A percentile compares a stretch with the other conserved stretches of the same genome.
phyloP scores from a whole-genome alignment of 2,329 filamentous ascomycete species.

The Aspergillus sp. region DNA sequence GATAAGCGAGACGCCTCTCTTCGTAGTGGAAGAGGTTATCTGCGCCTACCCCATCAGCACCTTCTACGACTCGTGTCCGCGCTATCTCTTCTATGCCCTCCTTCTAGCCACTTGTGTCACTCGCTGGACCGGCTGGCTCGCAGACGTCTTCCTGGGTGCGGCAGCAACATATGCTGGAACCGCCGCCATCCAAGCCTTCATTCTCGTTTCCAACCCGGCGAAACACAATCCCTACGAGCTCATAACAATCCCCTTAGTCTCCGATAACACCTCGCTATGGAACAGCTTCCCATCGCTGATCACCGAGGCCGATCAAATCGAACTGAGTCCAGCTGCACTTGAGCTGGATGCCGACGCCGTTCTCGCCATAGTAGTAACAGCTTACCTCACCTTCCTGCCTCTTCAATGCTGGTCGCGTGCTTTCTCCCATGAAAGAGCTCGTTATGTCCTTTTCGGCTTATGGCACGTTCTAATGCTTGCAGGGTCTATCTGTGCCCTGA shows the following conservation, averaged over 20 bases:
- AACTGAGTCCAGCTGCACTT: constrained; percentile 31
- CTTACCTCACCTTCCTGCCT: constrained; percentile 37
- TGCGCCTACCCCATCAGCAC: constrained; percentile 39
- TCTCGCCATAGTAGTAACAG: constrained; percentile 37
- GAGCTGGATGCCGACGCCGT: constrained; percentile 38
- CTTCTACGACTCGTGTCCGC: constrained; percentile 35
- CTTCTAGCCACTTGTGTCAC: constrained; percentile 31
- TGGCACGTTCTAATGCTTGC: constrained; percentile 38
- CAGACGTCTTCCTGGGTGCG: constrained; percentile 35
- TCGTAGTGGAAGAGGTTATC: constrained; percentile 33
- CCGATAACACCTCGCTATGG: constrained; percentile 17
- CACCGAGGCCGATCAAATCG: constrained; percentile 21
- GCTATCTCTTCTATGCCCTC: constrained; percentile 38
- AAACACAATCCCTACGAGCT: constrained; percentile 11
- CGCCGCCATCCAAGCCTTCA: constrained; percentile 36
- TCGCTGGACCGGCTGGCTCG: constrained; percentile 35
- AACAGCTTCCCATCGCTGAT: constrained; percentile 25
- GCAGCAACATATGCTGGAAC: constrained; percentile 37
- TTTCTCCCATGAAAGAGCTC: constrained; percentile 28
- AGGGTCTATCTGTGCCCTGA: constrained; percentile 31
- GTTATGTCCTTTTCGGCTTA: constrained; percentile 30
- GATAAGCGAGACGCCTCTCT: constrained; percentile 12
- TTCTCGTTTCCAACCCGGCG: constrained; percentile 27
- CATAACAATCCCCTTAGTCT: constrained; percentile 29
- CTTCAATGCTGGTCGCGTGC: constrained; percentile 37